Base-by-base conservation (phyloP, 257 asterid species). In the Solanum appendiculatum region DNA sequence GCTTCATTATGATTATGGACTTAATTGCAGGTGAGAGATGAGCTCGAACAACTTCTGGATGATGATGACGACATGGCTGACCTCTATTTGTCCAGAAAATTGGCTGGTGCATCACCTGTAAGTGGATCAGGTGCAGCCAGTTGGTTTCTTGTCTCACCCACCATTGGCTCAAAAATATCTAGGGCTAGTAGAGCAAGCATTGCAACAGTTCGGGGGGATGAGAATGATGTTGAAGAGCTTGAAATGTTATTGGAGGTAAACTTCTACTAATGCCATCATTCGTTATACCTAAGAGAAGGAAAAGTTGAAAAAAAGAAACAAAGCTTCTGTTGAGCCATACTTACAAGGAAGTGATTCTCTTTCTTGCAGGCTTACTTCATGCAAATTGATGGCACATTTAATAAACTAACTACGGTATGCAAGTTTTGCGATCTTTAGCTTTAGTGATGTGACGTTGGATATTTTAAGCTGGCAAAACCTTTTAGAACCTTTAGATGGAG, bases 51-150 rank as follows among this genome's bases (percentile, higher is more conserved):
- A 90, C 98, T 97, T 87, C 90, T 97, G 93, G 99, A 95, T 74
- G 98, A 97, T 34, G 99, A 97, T 80, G 99, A 95, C 87, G 99
- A 97, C 78, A 97, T 97, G 99, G 97, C 98, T 1, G 98, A 97
- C 89, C 98, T 97, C 74, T 97, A 97, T 92, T 91, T 97, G 90
- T 93, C 99, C 6, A 92, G 99, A 87, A 97, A 97, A 90, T 85
- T 92, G 82, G 94, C 92, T 9, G 92, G 96, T 70, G 88, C 94
- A 86, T 92, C 98, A 44, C 98, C 98, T 68, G 90, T 91, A 84
- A 96, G 99, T 89, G 97, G 91, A 82, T 94, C 98, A 15, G 98
- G 95, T 87, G 98, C 93, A 58, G 95, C 93, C 48, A 89, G 93
- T 86, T 96, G 94, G 95, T 91, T 90, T 93, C 90, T 90, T 63